These are phyloP conservation scores for Diaporthe citriasiana DNA, from an alignment of 2,329 filamentous ascomycete genomes.

Conservation along the genomic window DNA sequence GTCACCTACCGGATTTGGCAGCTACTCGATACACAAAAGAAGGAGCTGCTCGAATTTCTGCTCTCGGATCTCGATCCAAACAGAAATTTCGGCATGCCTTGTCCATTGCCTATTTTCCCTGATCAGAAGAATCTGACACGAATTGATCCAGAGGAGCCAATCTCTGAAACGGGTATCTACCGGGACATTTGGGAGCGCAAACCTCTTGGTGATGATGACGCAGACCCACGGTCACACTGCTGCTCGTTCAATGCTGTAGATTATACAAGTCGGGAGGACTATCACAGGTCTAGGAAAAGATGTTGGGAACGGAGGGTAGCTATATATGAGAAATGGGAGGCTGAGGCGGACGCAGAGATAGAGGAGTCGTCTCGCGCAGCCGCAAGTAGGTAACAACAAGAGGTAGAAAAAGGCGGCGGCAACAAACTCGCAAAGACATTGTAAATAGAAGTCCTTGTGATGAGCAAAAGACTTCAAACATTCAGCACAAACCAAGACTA, in stretches of 20 bases:
- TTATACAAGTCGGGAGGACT: background rate
- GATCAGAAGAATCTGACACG: slow-evolving; percentile 45
- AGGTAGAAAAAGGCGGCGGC: background rate
- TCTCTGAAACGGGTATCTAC: slow-evolving; percentile 47
- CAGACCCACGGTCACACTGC: slow-evolving; percentile 14
- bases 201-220: slow-evolving; percentile 16
- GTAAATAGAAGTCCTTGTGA: background rate
- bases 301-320: background rate
- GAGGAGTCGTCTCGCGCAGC: background rate
- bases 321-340: background rate
- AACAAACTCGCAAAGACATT: slow-evolving; percentile 1
- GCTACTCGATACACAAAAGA: slow-evolving; percentile 46
- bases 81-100: background rate
- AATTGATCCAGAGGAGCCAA: slow-evolving; percentile 48
- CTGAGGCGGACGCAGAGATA: background rate
- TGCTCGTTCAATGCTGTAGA: background rate
- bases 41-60: slow-evolving; percentile 46
- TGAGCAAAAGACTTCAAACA: too few species aligned
- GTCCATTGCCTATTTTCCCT: slow-evolving; percentile 44
- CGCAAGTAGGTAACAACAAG: background rate
- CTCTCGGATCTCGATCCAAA: slow-evolving; percentile 9
- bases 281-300: background rate
- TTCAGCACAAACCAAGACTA: too few species aligned
- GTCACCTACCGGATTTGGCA: slow-evolving; percentile 47
- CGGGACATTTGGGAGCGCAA: slow-evolving; percentile 50